These are phyloP conservation scores for Acorus calamus DNA, from an alignment of 106 monocot genomes.

Conservation along the genomic window DNA sequence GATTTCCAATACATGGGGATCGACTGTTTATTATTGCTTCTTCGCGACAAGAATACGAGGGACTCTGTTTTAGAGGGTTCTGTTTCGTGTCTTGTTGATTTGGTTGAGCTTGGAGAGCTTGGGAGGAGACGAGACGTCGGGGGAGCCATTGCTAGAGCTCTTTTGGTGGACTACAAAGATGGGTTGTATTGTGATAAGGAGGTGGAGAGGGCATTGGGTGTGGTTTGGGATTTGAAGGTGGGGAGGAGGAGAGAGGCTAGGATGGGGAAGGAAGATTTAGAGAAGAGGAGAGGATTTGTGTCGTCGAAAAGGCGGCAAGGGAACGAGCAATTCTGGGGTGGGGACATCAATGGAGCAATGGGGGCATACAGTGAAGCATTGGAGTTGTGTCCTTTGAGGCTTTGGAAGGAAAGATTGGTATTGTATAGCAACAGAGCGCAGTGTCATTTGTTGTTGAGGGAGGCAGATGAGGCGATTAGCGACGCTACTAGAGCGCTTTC, in stretches of 20 bases:
- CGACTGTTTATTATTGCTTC: slow-evolving; percentile 48
- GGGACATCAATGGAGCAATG: slow-evolving; percentile 36
- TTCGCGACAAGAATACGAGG: slow-evolving; percentile 24
- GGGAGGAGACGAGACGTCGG: slow-evolving; percentile 29
- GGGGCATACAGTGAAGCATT: slow-evolving; percentile 32
- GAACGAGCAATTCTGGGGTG: slow-evolving; percentile 34
- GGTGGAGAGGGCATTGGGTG: slow-evolving; percentile 8
- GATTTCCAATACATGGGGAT: slow-evolving; percentile 83
- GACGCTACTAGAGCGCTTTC: too few species aligned
- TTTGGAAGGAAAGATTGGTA: too few species aligned
- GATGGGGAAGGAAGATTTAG: slow-evolving; percentile 16
- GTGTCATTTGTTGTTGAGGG: too few species aligned
- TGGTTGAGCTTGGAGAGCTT: slow-evolving; percentile 43
- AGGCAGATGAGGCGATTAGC: too few species aligned
- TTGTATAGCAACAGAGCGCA: too few species aligned
- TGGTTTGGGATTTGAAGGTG: slow-evolving; percentile 30
- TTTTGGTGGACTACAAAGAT: slow-evolving; percentile 14
- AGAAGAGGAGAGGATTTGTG: neutral
- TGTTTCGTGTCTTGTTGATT: slow-evolving; percentile 27
- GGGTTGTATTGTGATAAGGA: neutral
- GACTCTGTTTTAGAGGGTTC: slow-evolving; percentile 9
- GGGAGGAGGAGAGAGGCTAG: slow-evolving; percentile 34
- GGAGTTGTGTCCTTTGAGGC: slow-evolving; percentile 25
- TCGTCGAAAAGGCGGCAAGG: slow-evolving; percentile 32
- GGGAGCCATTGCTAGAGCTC: slow-evolving; percentile 20